Conservation (phyloP, 139 green algal species). For the Auxenochlorella pyrenoidosa region DNA sequence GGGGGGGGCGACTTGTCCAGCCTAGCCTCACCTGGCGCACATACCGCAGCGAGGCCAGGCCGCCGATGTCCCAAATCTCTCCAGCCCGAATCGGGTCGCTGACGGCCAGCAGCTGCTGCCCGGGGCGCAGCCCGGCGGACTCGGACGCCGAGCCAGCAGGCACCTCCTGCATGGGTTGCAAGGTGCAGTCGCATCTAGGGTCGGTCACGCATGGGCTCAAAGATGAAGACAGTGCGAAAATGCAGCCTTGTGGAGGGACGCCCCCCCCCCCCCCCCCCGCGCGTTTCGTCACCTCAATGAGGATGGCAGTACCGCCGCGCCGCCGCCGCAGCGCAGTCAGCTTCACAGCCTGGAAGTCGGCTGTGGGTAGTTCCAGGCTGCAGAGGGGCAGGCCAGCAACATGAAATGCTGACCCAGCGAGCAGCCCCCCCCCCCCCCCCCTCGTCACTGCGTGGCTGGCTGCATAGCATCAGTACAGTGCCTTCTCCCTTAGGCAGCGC, state of each 20-base stretch:
- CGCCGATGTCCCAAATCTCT: slow-evolving; percentile 21
- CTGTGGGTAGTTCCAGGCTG: slow-evolving; percentile 8
- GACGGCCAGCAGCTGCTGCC: slow-evolving; percentile 28
- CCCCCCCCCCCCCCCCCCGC: no score
- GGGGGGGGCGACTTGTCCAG: no score
- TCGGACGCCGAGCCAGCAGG: not conserved
- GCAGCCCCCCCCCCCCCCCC: no score
- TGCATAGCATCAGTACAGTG: not conserved
- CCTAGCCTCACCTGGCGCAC: not conserved
- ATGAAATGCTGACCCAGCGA: no score
- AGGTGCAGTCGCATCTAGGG: no score
- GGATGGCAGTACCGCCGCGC: slow-evolving; percentile 12
- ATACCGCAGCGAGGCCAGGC: slow-evolving; percentile 17
- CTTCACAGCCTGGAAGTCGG: not conserved
- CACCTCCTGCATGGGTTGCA: not conserved
- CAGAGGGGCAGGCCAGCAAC: not conserved
- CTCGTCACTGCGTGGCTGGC: no score
- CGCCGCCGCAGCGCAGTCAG: not conserved
- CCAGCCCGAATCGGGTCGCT: slow-evolving; percentile 8
- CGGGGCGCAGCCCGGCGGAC: not conserved
- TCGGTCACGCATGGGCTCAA: not conserved
- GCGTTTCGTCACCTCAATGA: not conserved
- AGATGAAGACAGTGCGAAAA: no score
- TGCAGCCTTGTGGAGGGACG: no score
- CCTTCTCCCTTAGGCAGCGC: no score